These are phyloP conservation scores for Pharnaceum exiguum DNA, from an alignment of 148 eudicot species.

Conservation along the genomic window DNA sequence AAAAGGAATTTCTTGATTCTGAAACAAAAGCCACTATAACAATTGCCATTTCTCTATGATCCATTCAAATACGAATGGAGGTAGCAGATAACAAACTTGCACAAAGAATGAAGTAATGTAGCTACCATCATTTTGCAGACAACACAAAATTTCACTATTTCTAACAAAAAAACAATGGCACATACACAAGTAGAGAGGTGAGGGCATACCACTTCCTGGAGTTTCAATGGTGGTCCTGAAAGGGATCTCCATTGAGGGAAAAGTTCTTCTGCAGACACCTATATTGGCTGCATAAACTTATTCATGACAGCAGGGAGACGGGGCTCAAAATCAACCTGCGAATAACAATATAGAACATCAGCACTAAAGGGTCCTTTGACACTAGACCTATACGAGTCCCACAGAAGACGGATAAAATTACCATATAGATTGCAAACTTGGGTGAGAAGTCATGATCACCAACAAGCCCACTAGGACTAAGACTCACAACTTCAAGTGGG, in stretches of 20 bases:
- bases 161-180: neutral
- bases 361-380: neutral
- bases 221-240: conserved; percentile 95
- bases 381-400: neutral
- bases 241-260: conserved; percentile 97
- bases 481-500: conserved; percentile 87
- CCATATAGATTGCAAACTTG: conserved; percentile 60
- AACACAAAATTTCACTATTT: too few species aligned
- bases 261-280: conserved; percentile 84
- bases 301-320: conserved; percentile 89
- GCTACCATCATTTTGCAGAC: too few species aligned
- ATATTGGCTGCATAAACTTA: conserved; percentile 80
- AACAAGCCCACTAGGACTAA: conserved; percentile 81
- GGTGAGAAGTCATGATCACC: conserved; percentile 94
- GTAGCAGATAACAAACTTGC: too few species aligned
- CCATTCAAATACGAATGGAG: too few species aligned
- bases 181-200: neutral
- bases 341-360: conserved; percentile 16
- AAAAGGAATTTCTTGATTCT: too few species aligned
- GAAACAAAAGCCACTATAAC: too few species aligned
- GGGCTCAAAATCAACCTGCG: conserved; percentile 79
- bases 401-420: conserved; percentile 25
- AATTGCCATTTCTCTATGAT: too few species aligned
- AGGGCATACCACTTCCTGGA: conserved; percentile 87
- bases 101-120: too few species aligned